Percentiles rank a stretch among this genome's conserved stretches.
These are phyloP conservation scores for Pseudogymnoascus sp. DNA, from an alignment of 2,329 filamentous ascomycete genomes.

Conservation along the genomic window DNA sequence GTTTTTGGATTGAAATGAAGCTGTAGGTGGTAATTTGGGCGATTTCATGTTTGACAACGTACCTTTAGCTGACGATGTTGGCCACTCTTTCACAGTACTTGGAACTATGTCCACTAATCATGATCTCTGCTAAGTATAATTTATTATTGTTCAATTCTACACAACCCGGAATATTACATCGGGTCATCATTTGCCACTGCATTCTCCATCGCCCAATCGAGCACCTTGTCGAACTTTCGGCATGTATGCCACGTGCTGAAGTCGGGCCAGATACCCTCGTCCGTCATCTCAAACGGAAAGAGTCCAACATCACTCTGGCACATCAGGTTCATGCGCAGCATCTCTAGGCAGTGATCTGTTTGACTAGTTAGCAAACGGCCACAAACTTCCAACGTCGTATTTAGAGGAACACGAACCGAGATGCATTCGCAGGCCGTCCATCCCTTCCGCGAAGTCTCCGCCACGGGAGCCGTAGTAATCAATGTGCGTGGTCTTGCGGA, in stretches of 20 bases:
- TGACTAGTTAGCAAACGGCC: slow-evolving; percentile 11
- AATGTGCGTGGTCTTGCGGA: slow-evolving; percentile 41
- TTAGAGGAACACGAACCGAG: slow-evolving; percentile 15
- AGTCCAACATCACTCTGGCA: slow-evolving; percentile 49
- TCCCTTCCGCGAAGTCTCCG: slow-evolving; percentile 41
- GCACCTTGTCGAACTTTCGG: slow-evolving; percentile 45
- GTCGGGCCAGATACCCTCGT: slow-evolving; percentile 45
- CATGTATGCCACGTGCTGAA: slow-evolving; percentile 48
- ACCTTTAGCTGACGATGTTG: not conserved
- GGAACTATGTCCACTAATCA: not conserved
- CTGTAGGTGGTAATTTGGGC: not conserved
- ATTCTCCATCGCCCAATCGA: slow-evolving; percentile 46
- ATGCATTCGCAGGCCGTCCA: slow-evolving; percentile 38
- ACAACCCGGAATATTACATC: not conserved
- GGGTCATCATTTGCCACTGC: slow-evolving; percentile 35
- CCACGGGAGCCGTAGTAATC: slow-evolving; percentile 42
- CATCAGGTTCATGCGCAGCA: slow-evolving; percentile 46
- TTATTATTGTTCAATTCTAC: not conserved
- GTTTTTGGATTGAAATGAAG: slow-evolving; percentile 13
- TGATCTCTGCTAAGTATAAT: not conserved
- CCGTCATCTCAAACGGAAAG: slow-evolving; percentile 44
- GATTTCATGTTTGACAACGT: not conserved
- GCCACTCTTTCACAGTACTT: not conserved
- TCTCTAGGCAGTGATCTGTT: slow-evolving; percentile 47
- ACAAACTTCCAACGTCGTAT: not conserved